Base-by-base conservation (phyloP, 768 basidiomycete species). In the Hygrocybe punicea region DNA sequence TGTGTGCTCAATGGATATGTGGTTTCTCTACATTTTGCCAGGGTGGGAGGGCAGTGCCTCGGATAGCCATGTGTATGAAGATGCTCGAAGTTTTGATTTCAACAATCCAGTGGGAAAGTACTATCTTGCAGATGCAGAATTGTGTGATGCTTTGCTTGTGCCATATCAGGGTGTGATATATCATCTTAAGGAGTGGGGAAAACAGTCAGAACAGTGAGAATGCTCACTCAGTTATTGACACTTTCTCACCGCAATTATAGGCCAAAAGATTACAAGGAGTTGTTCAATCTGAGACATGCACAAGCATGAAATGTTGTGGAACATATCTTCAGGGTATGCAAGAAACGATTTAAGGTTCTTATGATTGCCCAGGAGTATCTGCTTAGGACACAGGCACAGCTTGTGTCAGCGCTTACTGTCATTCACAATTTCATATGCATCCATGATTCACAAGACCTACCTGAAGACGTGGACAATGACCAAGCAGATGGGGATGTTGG, bases 41-140 rank as follows among this genome's bases (percentile, higher is more conserved):
- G 74, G 76, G 1, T 78, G 71, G 71, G 77, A 80, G 42, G 77
- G 77, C 0, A 71, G 69, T 36, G 67, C 67, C 4, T 62, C 74
- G 3, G 73, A 79, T 67, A 61, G 66, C 10, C 57, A 58, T 0
- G 64, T 77, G n/a, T 78, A 63, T 60, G 37, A 65, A 4, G 47
- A 72, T 62, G 69, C 73, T 3, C 60, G 63, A 2, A 1, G 56
- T 0, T 42, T 44, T 4, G 70, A 71, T 58, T 64, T 79, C 36
- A 40, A 29, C 0, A 70, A 77, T 46, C 68, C 72, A 1, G 37
- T 51, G 1, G 71, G 70, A 4, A 68, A 67, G 37, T 76, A 66
- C 42, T 71, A 72, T 49, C 60, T 77, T 56, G 74, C 62, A n/a
- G 68, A 75, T 69, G 72, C 71, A 24, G 73, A 74, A 2, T 76